These are phyloP conservation scores for Daldinia loculata DNA, from an alignment of 495 filamentous ascomycete species.

Conservation along the genomic window DNA sequence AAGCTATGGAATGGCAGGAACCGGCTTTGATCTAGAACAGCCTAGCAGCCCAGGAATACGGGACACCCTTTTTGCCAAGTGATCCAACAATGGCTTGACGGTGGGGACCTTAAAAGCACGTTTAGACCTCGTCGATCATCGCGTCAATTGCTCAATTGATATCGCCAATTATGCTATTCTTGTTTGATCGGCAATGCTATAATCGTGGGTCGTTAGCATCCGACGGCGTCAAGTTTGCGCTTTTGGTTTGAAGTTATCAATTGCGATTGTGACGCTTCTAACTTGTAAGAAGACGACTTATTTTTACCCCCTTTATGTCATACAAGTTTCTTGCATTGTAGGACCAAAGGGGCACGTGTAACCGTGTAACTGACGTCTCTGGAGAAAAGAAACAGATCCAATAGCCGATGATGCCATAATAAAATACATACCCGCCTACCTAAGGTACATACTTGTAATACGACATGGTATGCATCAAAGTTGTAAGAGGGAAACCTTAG, in stretches of 20 bases:
- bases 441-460: not conserved
- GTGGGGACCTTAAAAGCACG: not conserved
- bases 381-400: not conserved
- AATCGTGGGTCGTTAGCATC: conserved; percentile 13
- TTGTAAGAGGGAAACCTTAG: not conserved
- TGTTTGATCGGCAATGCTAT: conserved; percentile 31
- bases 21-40: conserved; percentile 12
- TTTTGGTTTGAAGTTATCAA: not conserved
- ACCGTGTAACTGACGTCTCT: not conserved
- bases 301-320: not conserved
- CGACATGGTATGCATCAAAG: not conserved
- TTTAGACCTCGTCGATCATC: conserved; percentile 8
- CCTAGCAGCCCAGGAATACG: conserved; percentile 12
- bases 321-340: not conserved
- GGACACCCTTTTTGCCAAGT: conserved; percentile 21
- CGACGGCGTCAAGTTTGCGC: not conserved
- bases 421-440: not conserved
- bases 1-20: conserved; percentile 1
- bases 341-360: not conserved
- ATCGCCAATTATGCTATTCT: conserved; percentile 11
- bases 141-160: conserved; percentile 15
- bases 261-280: not conserved
- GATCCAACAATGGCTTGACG: not conserved
- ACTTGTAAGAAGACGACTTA: not conserved
- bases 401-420: not conserved